Conservation (phyloP, 805 yeast genomes). For the Grigorovia humatica region DNA sequence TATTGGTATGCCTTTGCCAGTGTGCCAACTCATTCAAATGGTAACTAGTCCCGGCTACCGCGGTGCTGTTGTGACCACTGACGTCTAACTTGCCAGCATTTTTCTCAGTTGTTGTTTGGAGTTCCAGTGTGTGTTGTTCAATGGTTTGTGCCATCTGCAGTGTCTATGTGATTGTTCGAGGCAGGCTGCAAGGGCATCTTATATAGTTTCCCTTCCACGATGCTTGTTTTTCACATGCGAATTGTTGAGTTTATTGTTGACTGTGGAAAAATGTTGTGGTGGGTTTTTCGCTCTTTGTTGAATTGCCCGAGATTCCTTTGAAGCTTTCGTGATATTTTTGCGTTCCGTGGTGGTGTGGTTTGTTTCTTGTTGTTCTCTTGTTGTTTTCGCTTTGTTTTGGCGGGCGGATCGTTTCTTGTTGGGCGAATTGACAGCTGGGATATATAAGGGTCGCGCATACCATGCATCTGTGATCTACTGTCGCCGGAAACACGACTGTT, state of each 20-base stretch:
- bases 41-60: not conserved
- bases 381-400: too few species aligned
- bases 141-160: not conserved
- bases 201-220: not conserved
- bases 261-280: not conserved
- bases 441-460: too few species aligned
- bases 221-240: not conserved
- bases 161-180: not conserved
- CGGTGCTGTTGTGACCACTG: not conserved
- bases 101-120: too few species aligned
- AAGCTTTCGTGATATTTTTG: not conserved
- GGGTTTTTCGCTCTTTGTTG: not conserved
- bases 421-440: too few species aligned
- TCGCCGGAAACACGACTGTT: too few species aligned
- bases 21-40: slow-evolving; percentile 4
- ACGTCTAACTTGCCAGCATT: not conserved
- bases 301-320: not conserved
- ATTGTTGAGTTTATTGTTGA: not conserved
- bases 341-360: not conserved
- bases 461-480: too few species aligned
- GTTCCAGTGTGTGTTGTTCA: too few species aligned
- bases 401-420: too few species aligned
- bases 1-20: slow-evolving; percentile 4
- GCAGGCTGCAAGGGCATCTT: not conserved
- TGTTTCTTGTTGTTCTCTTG: too few species aligned